Evolutionary conservation across 257 asterid genomes (phyloP).

Genomic region (Solanum microdontum): DNA sequence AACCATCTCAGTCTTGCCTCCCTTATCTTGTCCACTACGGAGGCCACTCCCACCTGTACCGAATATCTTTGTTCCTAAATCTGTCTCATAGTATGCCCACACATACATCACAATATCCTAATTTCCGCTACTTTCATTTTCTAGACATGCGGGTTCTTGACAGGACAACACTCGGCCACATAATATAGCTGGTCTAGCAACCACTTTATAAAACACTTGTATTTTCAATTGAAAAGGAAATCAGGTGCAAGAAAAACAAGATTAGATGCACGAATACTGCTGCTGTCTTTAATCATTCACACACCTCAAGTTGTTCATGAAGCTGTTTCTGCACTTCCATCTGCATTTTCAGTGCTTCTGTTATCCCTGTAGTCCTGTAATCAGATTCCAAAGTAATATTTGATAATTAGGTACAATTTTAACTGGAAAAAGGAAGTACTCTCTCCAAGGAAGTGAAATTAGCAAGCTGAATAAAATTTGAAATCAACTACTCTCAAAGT

Average conservation of each 20-base stretch:
- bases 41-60: background rate
- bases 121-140: background rate
- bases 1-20: background rate
- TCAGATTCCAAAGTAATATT: background rate
- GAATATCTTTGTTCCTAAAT: background rate
- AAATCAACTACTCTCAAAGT: background rate
- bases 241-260: background rate
- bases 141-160: background rate
- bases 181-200: background rate
- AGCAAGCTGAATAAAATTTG: background rate
- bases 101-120: background rate
- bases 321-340: conserved; percentile 92
- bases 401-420: background rate
- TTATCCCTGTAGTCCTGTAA: conserved; percentile 60
- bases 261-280: background rate
- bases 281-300: background rate
- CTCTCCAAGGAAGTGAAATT: background rate
- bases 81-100: background rate
- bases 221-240: background rate
- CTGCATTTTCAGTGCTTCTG: conserved; percentile 76
- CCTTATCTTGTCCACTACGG: background rate
- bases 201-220: background rate
- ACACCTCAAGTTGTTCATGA: conserved; percentile 90
- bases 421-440: conserved; percentile 8
- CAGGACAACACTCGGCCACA: background rate